Evolutionary conservation across 345 rosid species (phyloP).

Genomic region (Hibiscus mutabilis): DNA sequence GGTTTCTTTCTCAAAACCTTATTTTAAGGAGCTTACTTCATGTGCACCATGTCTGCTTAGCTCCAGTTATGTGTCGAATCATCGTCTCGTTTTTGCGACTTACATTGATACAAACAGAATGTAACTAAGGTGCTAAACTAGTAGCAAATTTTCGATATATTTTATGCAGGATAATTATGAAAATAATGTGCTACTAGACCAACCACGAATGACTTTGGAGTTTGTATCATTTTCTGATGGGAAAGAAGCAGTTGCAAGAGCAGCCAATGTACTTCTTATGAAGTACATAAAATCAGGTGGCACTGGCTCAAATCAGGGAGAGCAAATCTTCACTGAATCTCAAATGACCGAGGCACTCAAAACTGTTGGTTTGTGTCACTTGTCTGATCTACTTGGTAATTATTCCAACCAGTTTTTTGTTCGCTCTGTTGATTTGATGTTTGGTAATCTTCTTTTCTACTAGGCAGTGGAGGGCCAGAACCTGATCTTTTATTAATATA

Average conservation of each 20-base stretch:
- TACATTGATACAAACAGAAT: slow-evolving; percentile 2
- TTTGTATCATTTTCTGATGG: slow-evolving; percentile 73
- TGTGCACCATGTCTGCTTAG: background rate
- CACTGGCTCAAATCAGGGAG: slow-evolving; percentile 32
- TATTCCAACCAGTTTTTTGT: background rate
- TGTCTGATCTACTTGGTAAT: slow-evolving; percentile 1
- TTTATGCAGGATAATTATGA: slow-evolving; percentile 15
- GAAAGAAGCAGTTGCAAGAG: slow-evolving; percentile 78
- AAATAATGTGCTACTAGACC: slow-evolving; percentile 20
- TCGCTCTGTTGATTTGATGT: slow-evolving; percentile 6
- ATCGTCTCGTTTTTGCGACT: background rate
- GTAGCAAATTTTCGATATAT: background rate
- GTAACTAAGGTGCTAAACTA: slow-evolving; percentile 9
- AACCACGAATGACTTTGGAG: slow-evolving; percentile 44
- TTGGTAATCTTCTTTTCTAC: slow-evolving; percentile 10
- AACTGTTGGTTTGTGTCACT: slow-evolving; percentile 55
- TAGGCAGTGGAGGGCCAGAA: slow-evolving; percentile 62
- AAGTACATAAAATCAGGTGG: slow-evolving; percentile 35
- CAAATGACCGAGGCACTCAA: slow-evolving; percentile 55
- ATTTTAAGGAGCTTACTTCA: background rate
- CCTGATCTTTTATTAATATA: slow-evolving; percentile 80
- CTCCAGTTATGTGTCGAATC: background rate
- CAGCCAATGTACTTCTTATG: slow-evolving; percentile 65
- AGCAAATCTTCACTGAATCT: slow-evolving; percentile 57
- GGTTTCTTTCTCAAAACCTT: background rate